Base-by-base conservation (phyloP, 352 stramenopile genomes). In the Pythium rishiriense region DNA sequence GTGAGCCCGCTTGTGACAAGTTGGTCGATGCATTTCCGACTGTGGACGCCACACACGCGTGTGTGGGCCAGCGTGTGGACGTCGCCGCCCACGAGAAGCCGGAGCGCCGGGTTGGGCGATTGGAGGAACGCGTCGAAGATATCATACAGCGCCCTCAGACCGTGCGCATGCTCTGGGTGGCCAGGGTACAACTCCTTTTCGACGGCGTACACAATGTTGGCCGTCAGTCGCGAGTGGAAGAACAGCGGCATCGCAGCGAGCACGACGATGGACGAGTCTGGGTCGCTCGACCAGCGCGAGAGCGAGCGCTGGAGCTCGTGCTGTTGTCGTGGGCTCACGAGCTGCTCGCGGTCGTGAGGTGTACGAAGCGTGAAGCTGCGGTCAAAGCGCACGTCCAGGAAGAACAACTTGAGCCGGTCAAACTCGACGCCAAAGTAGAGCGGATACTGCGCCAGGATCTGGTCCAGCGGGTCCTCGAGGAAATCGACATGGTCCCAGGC, bases 121-220 rank as follows among this genome's bases (percentile, higher is more conserved):
- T 31, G 24, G 21, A 39, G 9, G 22, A 24, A 62, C 12, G 42
- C 53, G 22, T 69, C 49, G 45, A 88, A 86, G 24, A 80, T 12
- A 3, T 58, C 26, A 41, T 69, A 83, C 3, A 90, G 75, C 22
- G 74, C 62, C 7, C 72, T 37, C 2, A 87, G 58, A 9, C 75
- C 75, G 28, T 39, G 11, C 9, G 60, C 51, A 19, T 87, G 71
- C 0, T 64, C 68, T 22, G 15, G 35, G 50, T 83, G 69, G 22
- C 83, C 83, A 17, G 83, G 83, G 29, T 92, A 92, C 42, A 74
- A 76, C 56, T 92, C 83, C 9, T 83, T 70, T 49, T 92, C 83
- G 19, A 88, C 70, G 2, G 64, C 15, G 54, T 87, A 72, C 52
- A 73, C 74, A 31, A 92, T 79, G 15, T 58, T 65, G 6, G 77